Evolutionary conservation across 1,139 yeast species (phyloP), one percentile per base, ranked within the genome.

Genomic region (Debaryomyces udenii): DNA sequence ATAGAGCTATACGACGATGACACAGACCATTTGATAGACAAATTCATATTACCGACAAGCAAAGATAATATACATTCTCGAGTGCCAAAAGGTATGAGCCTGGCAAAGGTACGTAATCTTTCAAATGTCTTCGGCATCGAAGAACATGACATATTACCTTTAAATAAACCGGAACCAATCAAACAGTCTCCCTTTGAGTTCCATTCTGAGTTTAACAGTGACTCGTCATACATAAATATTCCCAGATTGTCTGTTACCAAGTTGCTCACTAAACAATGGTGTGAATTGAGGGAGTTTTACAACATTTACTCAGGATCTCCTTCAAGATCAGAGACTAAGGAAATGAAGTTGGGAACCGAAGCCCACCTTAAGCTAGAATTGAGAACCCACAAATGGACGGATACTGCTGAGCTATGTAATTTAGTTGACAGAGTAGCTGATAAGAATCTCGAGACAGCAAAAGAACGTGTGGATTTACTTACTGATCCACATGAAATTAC

Each of bases 171-270:
- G 1, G 17, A 37, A 2, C 37, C 32, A 29, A 29, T 53, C 13
- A 35, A 43, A 5, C 28, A 44, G 20, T 35, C 50, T 0, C 74
- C 74, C 3, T 68, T 52, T 39, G 46, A 55, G 35, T 67, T 52
- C 43, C 59, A 57, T 41, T 56, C 64, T 2, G 47, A 44, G 1
- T 30, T 44, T 26, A 68, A 68, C 45, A 48, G 43, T 3, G 62
- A 65, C 35, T n/a, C 13, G 9, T 58, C 67, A n/a, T 59, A 59
- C 36, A 35, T 62, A 1, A 22, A 44, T 1, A 49, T 46, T 28
- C 76, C 76, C 9, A 52, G 78, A 33, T 48, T 74, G 31, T 66
- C 76, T 6, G 81, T 78, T 6, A 76, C 82, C 0, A 70, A 66
- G 41, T 50, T 79, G 13, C 55, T 77, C 9, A 68, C 78, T 0